phyloP scores from a whole-genome alignment of 805 yeast species.

The Dipodascus albidus region DNA sequence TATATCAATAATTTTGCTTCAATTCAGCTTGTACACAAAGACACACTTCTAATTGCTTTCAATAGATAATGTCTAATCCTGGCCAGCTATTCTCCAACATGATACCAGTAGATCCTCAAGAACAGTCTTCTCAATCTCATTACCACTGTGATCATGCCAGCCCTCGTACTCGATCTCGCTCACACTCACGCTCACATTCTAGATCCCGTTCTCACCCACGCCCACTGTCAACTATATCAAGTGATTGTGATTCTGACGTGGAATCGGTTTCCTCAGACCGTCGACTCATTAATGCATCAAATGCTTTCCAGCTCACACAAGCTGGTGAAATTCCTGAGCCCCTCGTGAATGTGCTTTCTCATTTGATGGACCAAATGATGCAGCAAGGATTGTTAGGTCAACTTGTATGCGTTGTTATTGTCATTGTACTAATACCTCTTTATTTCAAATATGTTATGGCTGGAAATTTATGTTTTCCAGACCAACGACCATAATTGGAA shows the following conservation, averaged over 20 bases:
- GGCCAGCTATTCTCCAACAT: neutral
- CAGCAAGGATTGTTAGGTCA: conserved; percentile 1
- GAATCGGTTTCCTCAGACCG: neutral
- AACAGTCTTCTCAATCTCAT: neutral
- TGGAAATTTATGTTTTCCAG: neutral
- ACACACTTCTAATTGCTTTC: neutral
- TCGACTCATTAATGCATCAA: neutral
- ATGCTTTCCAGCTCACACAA: neutral
- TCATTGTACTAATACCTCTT: neutral
- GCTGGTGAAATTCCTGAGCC: neutral
- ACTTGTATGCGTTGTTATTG: neutral
- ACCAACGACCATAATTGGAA: neutral
- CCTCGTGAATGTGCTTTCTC: neutral
- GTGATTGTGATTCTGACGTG: neutral
- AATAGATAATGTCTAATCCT: neutral
- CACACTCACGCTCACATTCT: neutral
- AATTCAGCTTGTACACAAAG: too few relatives aligned
- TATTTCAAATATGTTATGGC: neutral
- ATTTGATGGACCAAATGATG: neutral
- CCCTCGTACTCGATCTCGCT: neutral
- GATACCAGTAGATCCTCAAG: neutral
- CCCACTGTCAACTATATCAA: neutral
- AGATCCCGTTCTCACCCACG: neutral
- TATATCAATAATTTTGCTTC: too few relatives aligned
- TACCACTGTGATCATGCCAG: neutral